Base-by-base conservation (phyloP, 2,329 filamentous ascomycete species). In the Claviceps capensis region DNA sequence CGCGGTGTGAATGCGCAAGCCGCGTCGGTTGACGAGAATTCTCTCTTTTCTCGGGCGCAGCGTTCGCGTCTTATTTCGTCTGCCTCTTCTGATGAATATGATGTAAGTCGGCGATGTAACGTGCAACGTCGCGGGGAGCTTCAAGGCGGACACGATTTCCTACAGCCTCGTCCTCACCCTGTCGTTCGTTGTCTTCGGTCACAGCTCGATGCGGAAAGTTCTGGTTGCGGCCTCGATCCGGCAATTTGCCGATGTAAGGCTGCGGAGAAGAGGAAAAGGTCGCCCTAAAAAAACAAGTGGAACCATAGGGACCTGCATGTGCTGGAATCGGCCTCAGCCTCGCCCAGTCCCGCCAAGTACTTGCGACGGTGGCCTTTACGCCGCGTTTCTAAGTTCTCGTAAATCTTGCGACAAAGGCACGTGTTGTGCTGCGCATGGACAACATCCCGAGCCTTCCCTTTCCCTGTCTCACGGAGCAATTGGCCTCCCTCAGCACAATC, bases 301-400 rank as follows among this genome's bases (percentile, higher is more conserved):
- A 34, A 11, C 30, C 30, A 34, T 8, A 34, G 40, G 40, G 40
- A 13, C 6, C 40, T 19, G 40, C 40, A 41, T 8, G n/a, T 41
- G 40, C 40, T 17, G n/a, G n/a, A 17, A n/a, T 41, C n/a, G 40
- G n/a, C n/a, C 40, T 41, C 40, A 50, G 42, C 38, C 36, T 45
- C 22, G 17, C 23, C 42, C 38, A 16, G 50, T n/a, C 48, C 43
- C 16, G 49, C 19, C 38, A 17, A 48, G 54, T 59, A 62, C 53
- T 63, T 65, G 65, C 65, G 65, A 67, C 65, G 58, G 63, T 67
- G 65, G 65, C 65, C 65, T 67, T 56, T 50, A 54, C 52, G 47
- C 52, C 26, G 42, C 38, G 41, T 43, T 43, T 13, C 41, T 13
- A 19, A 17, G 41, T 23, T 34, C 41, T 43, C 41, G 41, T 17